These are phyloP conservation scores for Amphichorda felina DNA, from an alignment of 2,329 filamentous ascomycete genomes.

Conservation along the genomic window DNA sequence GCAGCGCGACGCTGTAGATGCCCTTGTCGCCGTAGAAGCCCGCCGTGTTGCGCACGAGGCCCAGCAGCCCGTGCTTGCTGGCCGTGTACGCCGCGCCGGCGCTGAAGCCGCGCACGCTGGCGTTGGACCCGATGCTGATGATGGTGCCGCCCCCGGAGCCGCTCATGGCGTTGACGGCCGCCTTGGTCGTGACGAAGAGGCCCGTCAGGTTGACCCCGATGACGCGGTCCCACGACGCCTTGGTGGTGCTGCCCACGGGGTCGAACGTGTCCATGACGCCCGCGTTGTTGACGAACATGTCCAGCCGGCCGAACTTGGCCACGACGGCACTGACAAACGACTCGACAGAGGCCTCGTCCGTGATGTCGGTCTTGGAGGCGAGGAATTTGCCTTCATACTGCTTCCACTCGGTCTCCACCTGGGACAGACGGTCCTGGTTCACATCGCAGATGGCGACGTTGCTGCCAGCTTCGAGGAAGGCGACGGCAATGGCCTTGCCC, in stretches of 20 bases:
- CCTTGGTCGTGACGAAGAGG: conserved; percentile 36
- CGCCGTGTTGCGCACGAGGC: conserved; percentile 45
- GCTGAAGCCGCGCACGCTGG: conserved; percentile 25
- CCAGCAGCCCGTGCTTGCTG: conserved; percentile 40
- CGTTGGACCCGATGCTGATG: conserved; percentile 38
- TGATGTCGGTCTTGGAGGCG: conserved; percentile 6
- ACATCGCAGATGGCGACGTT: conserved; percentile 21
- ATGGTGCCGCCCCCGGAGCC: conserved; percentile 27
- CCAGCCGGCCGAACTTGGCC: conserved; percentile 17
- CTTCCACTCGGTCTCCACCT: conserved; percentile 3
- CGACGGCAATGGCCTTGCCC: conserved; percentile 10
- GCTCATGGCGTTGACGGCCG: conserved; percentile 26
- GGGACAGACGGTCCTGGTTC: conserved; percentile 5
- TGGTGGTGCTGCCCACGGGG: conserved; percentile 32
- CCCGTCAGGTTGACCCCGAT: conserved; percentile 45
- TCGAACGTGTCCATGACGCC: conserved; percentile 46
- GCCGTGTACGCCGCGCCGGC: conserved; percentile 37
- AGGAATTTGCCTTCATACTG: conserved; percentile 3
- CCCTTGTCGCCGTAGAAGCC: conserved; percentile 40
- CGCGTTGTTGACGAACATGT: too few species aligned
- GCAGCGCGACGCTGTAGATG: conserved; percentile 36
- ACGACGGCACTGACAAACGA: conserved; percentile 11
- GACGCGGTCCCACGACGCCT: conserved; percentile 37
- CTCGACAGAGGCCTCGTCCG: conserved; percentile 10
- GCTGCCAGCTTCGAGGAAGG: conserved; percentile 15